phyloP scores from a whole-genome alignment of 148 eudicot genomes.

The Camellia japonica region DNA sequence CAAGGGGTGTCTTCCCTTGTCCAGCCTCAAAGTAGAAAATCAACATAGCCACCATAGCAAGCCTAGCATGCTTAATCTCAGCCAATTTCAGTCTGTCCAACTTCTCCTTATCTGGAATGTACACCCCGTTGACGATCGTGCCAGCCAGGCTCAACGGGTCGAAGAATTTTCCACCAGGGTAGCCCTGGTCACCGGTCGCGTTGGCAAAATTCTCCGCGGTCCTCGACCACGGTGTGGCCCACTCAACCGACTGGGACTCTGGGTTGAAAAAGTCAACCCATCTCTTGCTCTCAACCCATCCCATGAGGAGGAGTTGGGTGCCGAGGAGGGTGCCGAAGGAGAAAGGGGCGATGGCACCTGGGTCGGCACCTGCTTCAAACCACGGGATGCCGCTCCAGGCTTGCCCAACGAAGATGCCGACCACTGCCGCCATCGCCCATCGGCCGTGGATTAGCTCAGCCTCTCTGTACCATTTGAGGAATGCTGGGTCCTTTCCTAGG shows the following conservation, averaged over 20 bases:
- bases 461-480: constrained; percentile 95
- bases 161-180: constrained; percentile 96
- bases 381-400: constrained; percentile 94
- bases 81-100: constrained; percentile 89
- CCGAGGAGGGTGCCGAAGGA: constrained; percentile 82
- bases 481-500: constrained; percentile 96
- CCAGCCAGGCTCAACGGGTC: constrained; percentile 83
- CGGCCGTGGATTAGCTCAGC: constrained; percentile 98
- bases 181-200: constrained; percentile 85
- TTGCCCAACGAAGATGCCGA: constrained; percentile 96
- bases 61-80: constrained; percentile 91
- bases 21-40: constrained; percentile 94
- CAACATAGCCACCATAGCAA: constrained; percentile 96
- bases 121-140: constrained; percentile 51
- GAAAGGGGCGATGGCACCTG: constrained; percentile 88
- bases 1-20: constrained; percentile 96
- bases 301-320: constrained; percentile 95
- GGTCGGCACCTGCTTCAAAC: constrained; percentile 96
- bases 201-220: constrained; percentile 87
- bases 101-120: constrained; percentile 69
- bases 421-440: constrained; percentile 94
- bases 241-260: constrained; percentile 86
- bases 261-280: constrained; percentile 98
- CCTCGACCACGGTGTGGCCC: constrained; percentile 98
- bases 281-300: constrained; percentile 99